A percentile compares a stretch with the other conserved stretches of the same genome.
These are phyloP conservation scores for Punica granatum DNA, from an alignment of 345 rosid species.

Conservation along the genomic window DNA sequence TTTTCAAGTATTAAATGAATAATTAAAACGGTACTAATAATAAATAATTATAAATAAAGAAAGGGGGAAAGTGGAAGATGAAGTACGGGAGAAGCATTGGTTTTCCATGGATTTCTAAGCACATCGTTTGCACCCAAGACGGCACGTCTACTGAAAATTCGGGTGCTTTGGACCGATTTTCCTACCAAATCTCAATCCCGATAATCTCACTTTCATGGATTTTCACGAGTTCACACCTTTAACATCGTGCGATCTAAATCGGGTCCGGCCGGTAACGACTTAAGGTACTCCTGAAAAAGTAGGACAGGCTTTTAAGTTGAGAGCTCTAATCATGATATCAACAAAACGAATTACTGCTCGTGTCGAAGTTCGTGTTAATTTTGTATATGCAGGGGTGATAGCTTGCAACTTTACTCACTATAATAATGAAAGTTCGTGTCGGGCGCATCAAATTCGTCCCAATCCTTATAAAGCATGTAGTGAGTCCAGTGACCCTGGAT, in stretches of 20 bases:
- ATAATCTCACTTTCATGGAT: neutral
- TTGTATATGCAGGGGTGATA: no score
- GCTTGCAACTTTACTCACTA: no score
- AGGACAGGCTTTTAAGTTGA: no score
- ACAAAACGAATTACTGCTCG: no score
- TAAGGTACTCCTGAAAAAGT: no score
- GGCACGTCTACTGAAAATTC: conserved; percentile 58
- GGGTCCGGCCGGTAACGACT: no score
- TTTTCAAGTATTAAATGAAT: neutral
- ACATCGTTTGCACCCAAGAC: conserved; percentile 36
- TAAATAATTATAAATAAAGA: neutral
- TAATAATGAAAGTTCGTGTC: no score
- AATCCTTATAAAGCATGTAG: no score
- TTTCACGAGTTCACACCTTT: neutral
- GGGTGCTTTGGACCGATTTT: conserved; percentile 24
- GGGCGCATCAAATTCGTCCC: no score
- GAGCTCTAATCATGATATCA: no score
- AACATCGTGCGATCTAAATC: neutral
- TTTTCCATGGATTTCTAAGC: conserved; percentile 13
- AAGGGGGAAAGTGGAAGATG: conserved; percentile 16
- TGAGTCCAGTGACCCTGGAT: no score
- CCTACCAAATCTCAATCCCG: conserved; percentile 27
- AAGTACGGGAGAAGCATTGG: conserved; percentile 37
- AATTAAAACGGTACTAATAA: neutral
- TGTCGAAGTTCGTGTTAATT: no score